Conservation (phyloP, 1,284 basidiomycete genomes). For the Cutaneotrichosporon arboriforme region DNA sequence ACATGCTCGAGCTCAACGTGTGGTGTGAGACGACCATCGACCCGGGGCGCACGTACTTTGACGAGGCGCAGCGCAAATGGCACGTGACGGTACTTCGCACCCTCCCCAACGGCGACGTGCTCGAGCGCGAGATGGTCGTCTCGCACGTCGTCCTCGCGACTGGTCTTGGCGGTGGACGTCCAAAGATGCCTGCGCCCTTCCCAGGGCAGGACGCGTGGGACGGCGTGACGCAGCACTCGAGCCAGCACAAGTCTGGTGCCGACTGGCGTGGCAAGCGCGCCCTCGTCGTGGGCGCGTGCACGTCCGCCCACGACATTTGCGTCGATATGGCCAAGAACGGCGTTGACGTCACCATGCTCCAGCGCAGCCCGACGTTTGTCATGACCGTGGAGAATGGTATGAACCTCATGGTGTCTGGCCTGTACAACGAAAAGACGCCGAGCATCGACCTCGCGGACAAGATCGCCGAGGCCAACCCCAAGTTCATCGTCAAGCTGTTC, state of each 20-base stretch:
- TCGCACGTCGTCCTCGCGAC: conserved; percentile 54
- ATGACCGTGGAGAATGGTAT: conserved; percentile 55
- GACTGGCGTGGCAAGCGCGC: conserved; percentile 59
- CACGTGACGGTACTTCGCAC: conserved; percentile 52
- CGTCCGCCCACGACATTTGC: conserved; percentile 53
- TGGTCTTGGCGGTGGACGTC: conserved; percentile 56
- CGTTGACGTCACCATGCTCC: conserved; percentile 59
- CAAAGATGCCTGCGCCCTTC: conserved; percentile 50
- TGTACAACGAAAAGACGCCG: conserved; percentile 50
- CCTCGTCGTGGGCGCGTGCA: conserved; percentile 59
- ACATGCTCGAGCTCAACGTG: conserved; percentile 59
- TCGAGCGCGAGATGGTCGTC: conserved; percentile 53
- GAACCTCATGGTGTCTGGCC: conserved; percentile 36
- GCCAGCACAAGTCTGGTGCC: conserved; percentile 53
- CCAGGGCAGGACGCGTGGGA: conserved; percentile 53
- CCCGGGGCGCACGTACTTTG: conserved; percentile 47
- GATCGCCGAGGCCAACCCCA: conserved; percentile 18
- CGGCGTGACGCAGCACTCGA: conserved; percentile 59
- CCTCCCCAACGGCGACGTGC: conserved; percentile 40
- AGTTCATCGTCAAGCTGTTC: conserved; percentile 50
- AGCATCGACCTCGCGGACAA: conserved; percentile 54
- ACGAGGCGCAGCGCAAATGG: conserved; percentile 55
- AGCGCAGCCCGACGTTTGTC: conserved; percentile 60
- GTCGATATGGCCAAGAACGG: conserved; percentile 52
- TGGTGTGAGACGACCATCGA: conserved; percentile 58